These are phyloP conservation scores for Scheffersomyces titani DNA, from an alignment of 1,139 yeast species.

Conservation along the genomic window DNA sequence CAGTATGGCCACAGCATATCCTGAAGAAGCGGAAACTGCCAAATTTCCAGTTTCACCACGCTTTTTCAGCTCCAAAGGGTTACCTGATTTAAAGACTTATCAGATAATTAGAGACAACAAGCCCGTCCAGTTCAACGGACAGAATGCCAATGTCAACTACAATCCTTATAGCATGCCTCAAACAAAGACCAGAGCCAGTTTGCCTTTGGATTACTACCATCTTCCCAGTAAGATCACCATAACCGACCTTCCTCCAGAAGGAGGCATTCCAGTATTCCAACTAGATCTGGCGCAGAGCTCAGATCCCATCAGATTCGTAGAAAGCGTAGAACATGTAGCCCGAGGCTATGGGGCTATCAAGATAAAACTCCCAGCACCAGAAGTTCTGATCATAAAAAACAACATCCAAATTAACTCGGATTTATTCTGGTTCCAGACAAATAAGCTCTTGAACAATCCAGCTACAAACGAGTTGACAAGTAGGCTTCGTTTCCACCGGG, in stretches of 20 bases:
- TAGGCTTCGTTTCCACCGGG: conserved; percentile 32
- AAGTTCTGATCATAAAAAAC: conserved; percentile 38
- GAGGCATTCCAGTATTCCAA: conserved; percentile 50
- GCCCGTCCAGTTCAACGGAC: conserved; percentile 28
- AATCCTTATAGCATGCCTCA: conserved; percentile 47
- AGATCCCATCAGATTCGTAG: conserved; percentile 56
- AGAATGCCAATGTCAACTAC: conserved; percentile 34
- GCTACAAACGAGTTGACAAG: conserved; percentile 27
- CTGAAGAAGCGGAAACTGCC: conserved; percentile 17
- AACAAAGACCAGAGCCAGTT: conserved; percentile 40
- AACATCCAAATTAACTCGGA: conserved; percentile 37
- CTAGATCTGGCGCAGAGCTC: conserved; percentile 45
- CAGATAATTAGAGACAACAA: conserved; percentile 20
- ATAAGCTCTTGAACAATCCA: conserved; percentile 34
- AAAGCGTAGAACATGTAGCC: conserved; percentile 48
- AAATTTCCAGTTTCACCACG: conserved; percentile 38
- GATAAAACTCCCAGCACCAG: conserved; percentile 54
- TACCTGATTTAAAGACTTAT: conserved; percentile 30
- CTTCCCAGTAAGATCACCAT: conserved; percentile 32
- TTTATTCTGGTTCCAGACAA: conserved; percentile 57
- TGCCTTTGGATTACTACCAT: conserved; percentile 37
- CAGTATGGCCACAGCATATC: not conserved
- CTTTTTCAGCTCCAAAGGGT: conserved; percentile 27
- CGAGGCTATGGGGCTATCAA: conserved; percentile 70
- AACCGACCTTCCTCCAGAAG: conserved; percentile 17